These are phyloP conservation scores for Dendrobium chrysotoxum DNA, from an alignment of 106 monocot genomes.

Conservation along the genomic window DNA sequence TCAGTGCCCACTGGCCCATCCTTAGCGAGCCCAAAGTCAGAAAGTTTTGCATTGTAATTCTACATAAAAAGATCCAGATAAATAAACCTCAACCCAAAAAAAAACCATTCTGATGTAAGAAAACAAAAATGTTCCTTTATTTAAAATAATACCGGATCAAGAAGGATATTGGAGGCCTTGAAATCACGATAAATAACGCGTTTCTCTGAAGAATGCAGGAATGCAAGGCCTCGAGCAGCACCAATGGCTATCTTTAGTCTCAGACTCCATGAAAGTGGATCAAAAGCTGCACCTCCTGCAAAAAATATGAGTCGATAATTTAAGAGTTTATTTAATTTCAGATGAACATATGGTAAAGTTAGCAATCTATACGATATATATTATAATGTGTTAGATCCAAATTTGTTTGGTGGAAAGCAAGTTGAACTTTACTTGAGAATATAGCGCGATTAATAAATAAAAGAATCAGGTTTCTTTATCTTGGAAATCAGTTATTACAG, in stretches of 20 bases:
- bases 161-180: slow-evolving; percentile 49
- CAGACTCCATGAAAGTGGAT: slow-evolving; percentile 32
- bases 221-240: slow-evolving; percentile 42
- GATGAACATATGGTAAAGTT: not conserved
- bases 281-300: slow-evolving; percentile 11
- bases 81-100: not conserved
- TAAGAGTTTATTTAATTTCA: not conserved
- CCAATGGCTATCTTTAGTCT: slow-evolving; percentile 35
- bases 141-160: slow-evolving; percentile 29
- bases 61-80: not conserved
- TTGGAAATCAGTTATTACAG: not conserved
- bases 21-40: slow-evolving; percentile 24
- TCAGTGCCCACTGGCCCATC: slow-evolving; percentile 13
- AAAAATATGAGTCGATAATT: not conserved
- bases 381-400: not conserved
- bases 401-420: not conserved
- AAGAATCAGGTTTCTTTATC: too few relatives aligned
- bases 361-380: not conserved
- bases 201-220: slow-evolving; percentile 33
- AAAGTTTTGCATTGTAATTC: slow-evolving; percentile 19
- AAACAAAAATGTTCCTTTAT: not conserved
- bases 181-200: slow-evolving; percentile 40
- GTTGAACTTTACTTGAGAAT: not conserved
- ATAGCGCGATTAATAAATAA: too few relatives aligned
- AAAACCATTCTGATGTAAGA: not conserved